These are phyloP conservation scores for Aspergillus coremiiformis DNA, from an alignment of 495 filamentous ascomycete genomes.

Conservation along the genomic window DNA sequence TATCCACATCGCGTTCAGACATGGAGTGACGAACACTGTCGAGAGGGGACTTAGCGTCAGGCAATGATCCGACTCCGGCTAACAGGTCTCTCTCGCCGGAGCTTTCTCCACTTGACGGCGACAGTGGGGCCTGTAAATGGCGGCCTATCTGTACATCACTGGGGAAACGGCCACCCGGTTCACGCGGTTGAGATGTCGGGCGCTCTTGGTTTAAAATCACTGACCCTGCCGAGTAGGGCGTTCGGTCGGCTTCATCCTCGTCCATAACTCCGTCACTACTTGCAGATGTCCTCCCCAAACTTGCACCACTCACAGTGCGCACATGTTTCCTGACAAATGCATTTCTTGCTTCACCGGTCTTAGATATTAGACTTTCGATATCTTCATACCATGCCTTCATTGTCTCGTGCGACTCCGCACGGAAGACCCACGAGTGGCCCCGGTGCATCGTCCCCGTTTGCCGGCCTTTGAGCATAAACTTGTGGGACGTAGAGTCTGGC, in stretches of 20 bases:
- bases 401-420: slow-evolving; percentile 87
- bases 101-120: slow-evolving; percentile 67
- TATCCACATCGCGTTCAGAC: slow-evolving; percentile 9
- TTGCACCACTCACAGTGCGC: slow-evolving; percentile 64
- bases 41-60: slow-evolving; percentile 38
- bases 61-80: slow-evolving; percentile 47
- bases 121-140: slow-evolving; percentile 67
- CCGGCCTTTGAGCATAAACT: slow-evolving; percentile 93
- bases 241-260: slow-evolving; percentile 74
- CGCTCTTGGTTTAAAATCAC: slow-evolving; percentile 39
- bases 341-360: slow-evolving; percentile 80
- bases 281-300: slow-evolving; percentile 53
- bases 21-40: slow-evolving; percentile 11
- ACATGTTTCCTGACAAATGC: slow-evolving; percentile 76
- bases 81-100: slow-evolving; percentile 57
- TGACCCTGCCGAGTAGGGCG: slow-evolving; percentile 61
- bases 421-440: slow-evolving; percentile 96
- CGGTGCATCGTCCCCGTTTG: slow-evolving; percentile 91
- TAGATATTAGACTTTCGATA: slow-evolving; percentile 78
- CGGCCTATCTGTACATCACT: slow-evolving; percentile 76
- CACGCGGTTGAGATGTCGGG: slow-evolving; percentile 47
- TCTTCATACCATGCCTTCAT: slow-evolving; percentile 98
- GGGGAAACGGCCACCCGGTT: slow-evolving; percentile 85
- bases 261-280: slow-evolving; percentile 71
- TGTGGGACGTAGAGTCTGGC: slow-evolving; percentile 82